These are phyloP conservation scores for Sesbania bispinosa DNA, from an alignment of 306 rosid species.

Conservation along the genomic window DNA sequence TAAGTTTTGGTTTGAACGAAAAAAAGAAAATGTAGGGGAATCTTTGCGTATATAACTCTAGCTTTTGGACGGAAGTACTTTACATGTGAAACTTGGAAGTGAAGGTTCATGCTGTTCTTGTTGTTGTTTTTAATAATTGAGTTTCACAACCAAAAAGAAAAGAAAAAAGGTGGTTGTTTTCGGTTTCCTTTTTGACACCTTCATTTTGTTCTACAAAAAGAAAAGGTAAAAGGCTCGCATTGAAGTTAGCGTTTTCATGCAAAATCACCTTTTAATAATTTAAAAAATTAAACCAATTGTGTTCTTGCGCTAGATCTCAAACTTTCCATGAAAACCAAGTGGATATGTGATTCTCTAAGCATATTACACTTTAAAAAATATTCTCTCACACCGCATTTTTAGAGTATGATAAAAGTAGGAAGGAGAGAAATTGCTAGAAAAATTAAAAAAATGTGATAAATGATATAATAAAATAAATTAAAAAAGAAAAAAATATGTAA, in stretches of 20 bases:
- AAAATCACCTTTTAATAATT: neutral
- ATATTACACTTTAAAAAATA: too few relatives aligned
- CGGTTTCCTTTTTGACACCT: neutral
- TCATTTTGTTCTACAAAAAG: neutral
- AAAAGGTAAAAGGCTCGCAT: constrained; percentile 6
- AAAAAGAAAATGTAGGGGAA: neutral
- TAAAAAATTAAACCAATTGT: neutral
- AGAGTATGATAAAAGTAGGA: too few relatives aligned
- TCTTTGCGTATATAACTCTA: neutral
- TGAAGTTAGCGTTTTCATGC: constrained; percentile 31
- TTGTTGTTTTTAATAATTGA: neutral
- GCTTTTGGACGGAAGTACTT: neutral
- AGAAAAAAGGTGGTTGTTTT: neutral
- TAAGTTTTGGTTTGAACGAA: neutral
- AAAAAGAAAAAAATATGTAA: too few relatives aligned
- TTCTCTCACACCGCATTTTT: too few relatives aligned
- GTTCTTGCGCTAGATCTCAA: constrained; percentile 34
- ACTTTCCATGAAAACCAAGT: constrained; percentile 44
- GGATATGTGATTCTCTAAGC: constrained; percentile 38
- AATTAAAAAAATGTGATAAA: too few relatives aligned
- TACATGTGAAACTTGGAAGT: neutral
- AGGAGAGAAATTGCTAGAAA: too few relatives aligned
- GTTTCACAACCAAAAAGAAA: neutral
- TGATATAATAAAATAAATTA: too few relatives aligned
- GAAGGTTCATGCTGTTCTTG: neutral